Evolutionary conservation across 192 early-diverging fungal species (phyloP).

Genomic region (Gaertneriomyces sp.): DNA sequence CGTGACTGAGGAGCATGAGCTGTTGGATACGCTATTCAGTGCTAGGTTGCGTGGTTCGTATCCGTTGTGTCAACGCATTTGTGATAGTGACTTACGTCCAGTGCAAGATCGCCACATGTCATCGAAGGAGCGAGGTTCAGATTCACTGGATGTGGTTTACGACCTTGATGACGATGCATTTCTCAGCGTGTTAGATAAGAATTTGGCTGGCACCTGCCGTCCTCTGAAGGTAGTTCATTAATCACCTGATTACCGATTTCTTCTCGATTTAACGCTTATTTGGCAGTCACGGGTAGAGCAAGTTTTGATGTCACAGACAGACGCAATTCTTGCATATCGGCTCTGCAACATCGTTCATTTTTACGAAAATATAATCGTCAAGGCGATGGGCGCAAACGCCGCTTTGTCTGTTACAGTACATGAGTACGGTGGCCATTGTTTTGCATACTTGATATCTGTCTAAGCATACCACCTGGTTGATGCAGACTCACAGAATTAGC

Average conservation of each 20-base stretch:
- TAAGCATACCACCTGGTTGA: neutral
- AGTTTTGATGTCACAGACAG: conserved; percentile 64
- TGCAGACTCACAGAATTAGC: conserved; percentile 52
- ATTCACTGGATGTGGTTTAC: neutral
- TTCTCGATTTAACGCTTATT: conserved; percentile 1
- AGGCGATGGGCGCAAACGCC: conserved; percentile 53
- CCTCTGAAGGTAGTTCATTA: conserved; percentile 61
- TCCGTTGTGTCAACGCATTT: neutral
- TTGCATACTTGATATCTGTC: neutral
- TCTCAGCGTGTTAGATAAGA: conserved; percentile 60
- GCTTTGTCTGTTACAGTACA: conserved; percentile 51
- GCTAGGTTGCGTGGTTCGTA: conserved; percentile 29
- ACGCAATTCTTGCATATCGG: conserved; percentile 63
- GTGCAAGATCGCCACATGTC: too few relatives aligned
- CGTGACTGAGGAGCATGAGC: conserved; percentile 79
- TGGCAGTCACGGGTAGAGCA: conserved; percentile 69
- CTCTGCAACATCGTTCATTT: conserved; percentile 73
- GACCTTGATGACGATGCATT: conserved; percentile 40
- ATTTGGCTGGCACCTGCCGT: conserved; percentile 67
- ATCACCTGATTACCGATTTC: neutral
- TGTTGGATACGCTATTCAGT: conserved; percentile 74
- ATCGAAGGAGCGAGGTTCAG: neutral
- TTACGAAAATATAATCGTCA: conserved; percentile 64
- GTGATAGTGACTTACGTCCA: too few relatives aligned
- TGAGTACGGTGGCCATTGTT: conserved; percentile 40